These are phyloP conservation scores for Curvularia verruculosa DNA, from an alignment of 2,329 filamentous ascomycete genomes.

Conservation along the genomic window DNA sequence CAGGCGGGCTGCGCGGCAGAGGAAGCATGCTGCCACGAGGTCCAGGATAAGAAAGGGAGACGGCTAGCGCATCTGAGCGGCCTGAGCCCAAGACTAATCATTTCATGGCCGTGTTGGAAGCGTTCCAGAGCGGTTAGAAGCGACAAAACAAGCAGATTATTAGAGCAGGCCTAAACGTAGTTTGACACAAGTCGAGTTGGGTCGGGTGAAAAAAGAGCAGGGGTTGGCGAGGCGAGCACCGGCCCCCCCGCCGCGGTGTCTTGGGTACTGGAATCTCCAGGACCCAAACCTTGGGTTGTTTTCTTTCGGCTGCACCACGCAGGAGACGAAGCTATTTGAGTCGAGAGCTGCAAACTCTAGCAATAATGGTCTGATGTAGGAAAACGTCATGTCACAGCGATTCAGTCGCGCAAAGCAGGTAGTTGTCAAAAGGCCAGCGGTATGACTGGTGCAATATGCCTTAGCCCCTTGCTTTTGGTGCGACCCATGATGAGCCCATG, in stretches of 20 bases:
- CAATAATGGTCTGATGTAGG: slow-evolving; percentile 35
- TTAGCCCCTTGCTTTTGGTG: background rate
- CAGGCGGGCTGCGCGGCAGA: slow-evolving; percentile 17
- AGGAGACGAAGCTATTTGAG: slow-evolving; percentile 37
- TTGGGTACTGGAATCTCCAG: slow-evolving; percentile 19
- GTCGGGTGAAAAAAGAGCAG: slow-evolving; percentile 28
- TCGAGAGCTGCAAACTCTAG: slow-evolving; percentile 27
- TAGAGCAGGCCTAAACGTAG: slow-evolving; percentile 39
- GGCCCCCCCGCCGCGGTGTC: slow-evolving; percentile 14
- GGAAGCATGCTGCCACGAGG: slow-evolving; percentile 7
- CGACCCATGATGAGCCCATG: slow-evolving; percentile 4
- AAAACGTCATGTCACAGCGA: slow-evolving; percentile 28
- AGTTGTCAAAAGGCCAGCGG: slow-evolving; percentile 7
- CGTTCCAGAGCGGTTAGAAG: slow-evolving; percentile 33
- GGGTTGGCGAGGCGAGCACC: slow-evolving; percentile 40
- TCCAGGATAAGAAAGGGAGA: slow-evolving; percentile 1
- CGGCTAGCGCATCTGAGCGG: slow-evolving; percentile 16
- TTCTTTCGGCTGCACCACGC: slow-evolving; percentile 31
- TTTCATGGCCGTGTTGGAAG: slow-evolving; percentile 16
- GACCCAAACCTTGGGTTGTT: slow-evolving; percentile 16
- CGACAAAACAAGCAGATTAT: slow-evolving; percentile 28
- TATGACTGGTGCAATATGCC: slow-evolving; percentile 3
- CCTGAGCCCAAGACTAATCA: slow-evolving; percentile 17
- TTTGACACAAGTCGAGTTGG: slow-evolving; percentile 37
- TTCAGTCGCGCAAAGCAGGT: slow-evolving; percentile 27